These are phyloP conservation scores for Fomitopsis serialis DNA, from an alignment of 768 basidiomycete genomes.

Conservation along the genomic window DNA sequence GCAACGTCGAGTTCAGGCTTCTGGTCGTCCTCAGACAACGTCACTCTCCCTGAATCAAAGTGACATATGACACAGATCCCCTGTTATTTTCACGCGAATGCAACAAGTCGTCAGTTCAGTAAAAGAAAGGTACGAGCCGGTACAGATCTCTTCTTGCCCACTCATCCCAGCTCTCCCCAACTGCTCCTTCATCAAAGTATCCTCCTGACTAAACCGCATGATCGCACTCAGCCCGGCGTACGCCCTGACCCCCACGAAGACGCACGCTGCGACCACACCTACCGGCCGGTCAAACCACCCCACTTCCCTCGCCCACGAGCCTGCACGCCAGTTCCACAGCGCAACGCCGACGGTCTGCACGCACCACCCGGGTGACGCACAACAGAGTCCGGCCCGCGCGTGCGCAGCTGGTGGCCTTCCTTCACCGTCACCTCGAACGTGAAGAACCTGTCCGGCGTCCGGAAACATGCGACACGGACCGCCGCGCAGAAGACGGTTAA, in stretches of 20 bases:
- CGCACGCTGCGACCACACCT: slow-evolving; percentile 2
- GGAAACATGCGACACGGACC: slow-evolving; percentile 6
- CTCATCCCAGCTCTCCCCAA: slow-evolving; percentile 15
- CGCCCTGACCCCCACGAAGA: background rate
- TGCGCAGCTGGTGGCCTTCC: slow-evolving; percentile 20
- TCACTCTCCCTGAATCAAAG: too few relatives aligned
- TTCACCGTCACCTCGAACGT: slow-evolving; percentile 13
- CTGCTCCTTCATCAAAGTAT: slow-evolving; percentile 6
- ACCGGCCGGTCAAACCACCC: background rate
- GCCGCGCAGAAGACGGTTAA: background rate
- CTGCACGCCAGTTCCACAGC: background rate
- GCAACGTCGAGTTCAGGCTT: too few relatives aligned
- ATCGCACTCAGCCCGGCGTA: background rate
- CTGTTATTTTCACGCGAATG: background rate
- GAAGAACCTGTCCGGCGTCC: slow-evolving; percentile 12
- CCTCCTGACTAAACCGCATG: slow-evolving; percentile 6
- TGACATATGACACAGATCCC: too few relatives aligned
- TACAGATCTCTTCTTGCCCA: slow-evolving; percentile 8
- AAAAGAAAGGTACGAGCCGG: slow-evolving; percentile 2
- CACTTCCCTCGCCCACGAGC: slow-evolving; percentile 6
- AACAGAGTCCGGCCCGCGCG: slow-evolving; percentile 21
- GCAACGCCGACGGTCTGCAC: background rate
- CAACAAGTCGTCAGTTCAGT: background rate
- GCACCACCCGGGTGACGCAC: slow-evolving; percentile 22
- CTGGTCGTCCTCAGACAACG: too few relatives aligned